Conservation (phyloP, 495 filamentous ascomycete species). For the Tuber melanosporum region DNA sequence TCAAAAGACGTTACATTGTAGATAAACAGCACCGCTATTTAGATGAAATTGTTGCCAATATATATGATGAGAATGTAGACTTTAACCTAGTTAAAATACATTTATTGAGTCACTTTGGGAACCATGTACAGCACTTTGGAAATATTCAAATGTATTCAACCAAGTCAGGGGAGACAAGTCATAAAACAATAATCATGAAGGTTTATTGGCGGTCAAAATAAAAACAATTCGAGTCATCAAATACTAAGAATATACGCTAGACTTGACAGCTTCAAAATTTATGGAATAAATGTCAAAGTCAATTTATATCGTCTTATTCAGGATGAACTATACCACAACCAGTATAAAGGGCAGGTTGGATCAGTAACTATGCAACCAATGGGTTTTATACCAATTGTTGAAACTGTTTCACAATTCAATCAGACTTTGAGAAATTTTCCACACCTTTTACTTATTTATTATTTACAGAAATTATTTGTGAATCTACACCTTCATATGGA, state of each 20-base stretch:
- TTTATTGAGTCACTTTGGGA: not conserved
- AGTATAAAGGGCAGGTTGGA: not conserved
- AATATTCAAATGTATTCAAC: constrained; percentile 7
- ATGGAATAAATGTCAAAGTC: not conserved
- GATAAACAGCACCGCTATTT: not conserved
- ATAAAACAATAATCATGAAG: not conserved
- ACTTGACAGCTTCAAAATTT: not conserved
- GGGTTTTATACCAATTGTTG: not conserved
- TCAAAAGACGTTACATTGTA: no score
- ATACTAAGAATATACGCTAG: not conserved
- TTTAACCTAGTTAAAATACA: constrained; percentile 6
- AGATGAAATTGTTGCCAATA: not conserved
- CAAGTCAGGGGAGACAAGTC: not conserved
- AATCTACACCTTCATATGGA: not conserved
- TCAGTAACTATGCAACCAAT: not conserved
- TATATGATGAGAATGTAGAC: constrained; percentile 1
- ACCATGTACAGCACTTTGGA: constrained; percentile 1
- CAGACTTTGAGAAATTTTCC: not conserved
- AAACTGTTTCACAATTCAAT: not conserved
- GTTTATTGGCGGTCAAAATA: not conserved
- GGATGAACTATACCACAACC: not conserved
- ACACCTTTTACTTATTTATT: not conserved
- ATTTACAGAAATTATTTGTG: not conserved
- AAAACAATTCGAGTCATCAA: not conserved
- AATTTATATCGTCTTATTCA: not conserved